Conservation (phyloP, 1,284 basidiomycete species). For the Apiotrichum akiyoshidainum region DNA sequence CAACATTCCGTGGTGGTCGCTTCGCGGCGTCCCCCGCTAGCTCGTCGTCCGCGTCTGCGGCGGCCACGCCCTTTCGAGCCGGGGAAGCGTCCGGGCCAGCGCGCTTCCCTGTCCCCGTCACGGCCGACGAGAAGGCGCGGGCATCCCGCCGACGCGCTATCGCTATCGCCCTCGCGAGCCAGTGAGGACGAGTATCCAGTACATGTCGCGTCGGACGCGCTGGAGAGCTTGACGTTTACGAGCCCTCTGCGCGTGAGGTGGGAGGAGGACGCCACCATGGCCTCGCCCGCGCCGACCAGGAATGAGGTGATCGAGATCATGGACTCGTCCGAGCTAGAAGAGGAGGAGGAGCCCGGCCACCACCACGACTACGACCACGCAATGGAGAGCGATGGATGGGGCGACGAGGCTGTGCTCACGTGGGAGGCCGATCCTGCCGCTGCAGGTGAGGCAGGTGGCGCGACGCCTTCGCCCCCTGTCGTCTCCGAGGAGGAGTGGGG, state of each 20-base stretch:
- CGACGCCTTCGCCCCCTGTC: neutral
- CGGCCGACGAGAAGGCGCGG: conserved; percentile 1
- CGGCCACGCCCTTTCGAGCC: conserved; percentile 29
- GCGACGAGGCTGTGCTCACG: conserved; percentile 26
- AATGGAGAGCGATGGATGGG: conserved; percentile 11
- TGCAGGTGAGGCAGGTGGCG: neutral
- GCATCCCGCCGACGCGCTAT: conserved; percentile 15
- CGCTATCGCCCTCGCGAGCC: conserved; percentile 8
- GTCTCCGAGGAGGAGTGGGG: conserved; percentile 4
- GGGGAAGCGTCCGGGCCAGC: conserved; percentile 40
- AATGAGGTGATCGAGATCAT: conserved; percentile 4
- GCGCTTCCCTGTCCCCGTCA: conserved; percentile 33
- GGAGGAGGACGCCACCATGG: neutral
- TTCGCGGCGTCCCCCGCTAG: neutral
- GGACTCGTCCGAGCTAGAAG: conserved; percentile 1
- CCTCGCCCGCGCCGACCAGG: neutral
- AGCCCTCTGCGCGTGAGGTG: neutral
- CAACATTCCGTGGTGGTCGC: neutral
- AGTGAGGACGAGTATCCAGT: neutral
- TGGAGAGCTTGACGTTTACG: conserved; percentile 5
- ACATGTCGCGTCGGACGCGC: conserved; percentile 7
- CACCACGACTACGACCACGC: conserved; percentile 8
- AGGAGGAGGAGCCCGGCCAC: conserved; percentile 9
- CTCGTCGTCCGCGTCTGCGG: neutral
- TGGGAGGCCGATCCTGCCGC: conserved; percentile 14